Base-by-base conservation (phyloP, 495 filamentous ascomycete species). In the Hypoxylon intermedium region DNA sequence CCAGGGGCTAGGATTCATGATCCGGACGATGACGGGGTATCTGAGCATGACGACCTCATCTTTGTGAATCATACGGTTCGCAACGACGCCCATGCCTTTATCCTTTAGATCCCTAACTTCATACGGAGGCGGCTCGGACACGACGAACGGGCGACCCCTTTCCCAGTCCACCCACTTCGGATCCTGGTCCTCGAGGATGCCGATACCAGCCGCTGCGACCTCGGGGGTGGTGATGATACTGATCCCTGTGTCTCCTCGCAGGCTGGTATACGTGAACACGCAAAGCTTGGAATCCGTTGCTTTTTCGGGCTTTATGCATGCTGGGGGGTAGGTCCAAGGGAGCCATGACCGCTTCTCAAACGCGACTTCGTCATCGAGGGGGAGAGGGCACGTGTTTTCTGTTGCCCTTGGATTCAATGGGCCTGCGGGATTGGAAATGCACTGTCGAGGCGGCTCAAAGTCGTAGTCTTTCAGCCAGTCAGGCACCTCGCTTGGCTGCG, bases 301-400 rank as follows among this genome's bases (percentile, higher is more conserved):
- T 5, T 67, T 23, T 19, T 65, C 63, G 1, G 47, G 60, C 41
- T 36, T 4, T 9, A 64, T 52, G 43, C 74, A 74, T 47, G 58
- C 49, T 0, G 74, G 74, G 5, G 34, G 57, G 40, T 65, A 72
- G 4, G 72, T 74, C 74, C 74, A 76, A 1, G 74, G 74, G 12
- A 48, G 24, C 67, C 62, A 65, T 2, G 50, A 47, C 0, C 47
- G 50, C 28, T 50, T 47, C 6, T 52, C 12, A 24, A 65, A 42
- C 21, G 46, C 52, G 0, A 55, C 62, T 24, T 66, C 57, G 37
- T 73, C 70, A 19, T 73, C 70, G 9, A 69, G 60, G 5, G 53
- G 41, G 9, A 40, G 53, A 12, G 68, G 48, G 38, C 70, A 73
- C n/a, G 19, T 40, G 0, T 9, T 12, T 0, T 65, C 46, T 30